phyloP scores from a whole-genome alignment of 2,329 filamentous ascomycete genomes.

The Triangularia verruculosa region DNA sequence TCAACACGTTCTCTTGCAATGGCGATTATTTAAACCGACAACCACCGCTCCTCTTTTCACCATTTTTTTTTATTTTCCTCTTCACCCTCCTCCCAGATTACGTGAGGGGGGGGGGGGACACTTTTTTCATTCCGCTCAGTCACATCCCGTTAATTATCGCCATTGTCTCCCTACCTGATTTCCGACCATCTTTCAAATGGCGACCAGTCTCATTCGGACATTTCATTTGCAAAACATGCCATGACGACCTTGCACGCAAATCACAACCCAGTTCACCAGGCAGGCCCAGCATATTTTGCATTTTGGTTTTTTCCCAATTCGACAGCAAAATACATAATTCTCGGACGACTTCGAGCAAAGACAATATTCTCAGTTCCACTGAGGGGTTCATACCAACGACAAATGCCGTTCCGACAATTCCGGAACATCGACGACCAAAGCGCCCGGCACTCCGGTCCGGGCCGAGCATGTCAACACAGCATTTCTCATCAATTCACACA shows the following conservation, averaged over 20 bases:
- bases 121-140: neutral
- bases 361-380: constrained; percentile 16
- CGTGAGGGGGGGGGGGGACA: neutral
- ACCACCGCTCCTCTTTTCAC: neutral
- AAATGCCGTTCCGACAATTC: neutral
- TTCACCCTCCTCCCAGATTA: constrained; percentile 20
- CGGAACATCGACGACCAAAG: neutral
- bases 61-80: constrained; percentile 6
- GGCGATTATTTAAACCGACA: constrained; percentile 3
- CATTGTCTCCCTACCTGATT: neutral
- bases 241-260: neutral
- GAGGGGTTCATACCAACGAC: neutral
- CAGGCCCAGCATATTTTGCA: neutral
- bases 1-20: neutral
- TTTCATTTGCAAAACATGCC: neutral
- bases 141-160: neutral
- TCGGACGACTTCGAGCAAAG: constrained; percentile 2
- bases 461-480: neutral
- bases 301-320: neutral
- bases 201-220: neutral
- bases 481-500: neutral
- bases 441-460: neutral
- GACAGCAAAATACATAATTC: neutral
- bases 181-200: neutral
- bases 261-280: neutral